Conservation (phyloP, 2,329 filamentous ascomycete genomes). For the Penicillium sp. region DNA sequence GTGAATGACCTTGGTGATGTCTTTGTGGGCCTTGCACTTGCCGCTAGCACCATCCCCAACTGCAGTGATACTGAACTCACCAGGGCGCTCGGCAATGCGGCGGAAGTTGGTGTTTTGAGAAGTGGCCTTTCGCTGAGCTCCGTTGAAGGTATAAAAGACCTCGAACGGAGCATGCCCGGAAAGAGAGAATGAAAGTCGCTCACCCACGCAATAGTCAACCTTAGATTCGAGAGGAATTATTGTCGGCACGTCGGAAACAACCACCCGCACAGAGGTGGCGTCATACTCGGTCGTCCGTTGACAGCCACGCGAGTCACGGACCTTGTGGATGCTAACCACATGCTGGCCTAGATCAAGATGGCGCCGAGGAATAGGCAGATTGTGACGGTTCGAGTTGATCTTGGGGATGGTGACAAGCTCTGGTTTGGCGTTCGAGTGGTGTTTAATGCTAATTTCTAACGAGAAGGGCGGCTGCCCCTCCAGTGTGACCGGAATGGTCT, state of each 20-base stretch:
- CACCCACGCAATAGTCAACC: slow-evolving; percentile 89
- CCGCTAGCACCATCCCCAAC: slow-evolving; percentile 80
- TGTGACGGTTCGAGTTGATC: slow-evolving; percentile 70
- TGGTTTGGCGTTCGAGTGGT: slow-evolving; percentile 74
- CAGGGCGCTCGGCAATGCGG: slow-evolving; percentile 87
- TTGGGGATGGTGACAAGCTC: slow-evolving; percentile 80
- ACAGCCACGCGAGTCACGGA: slow-evolving; percentile 84
- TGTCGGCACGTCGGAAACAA: slow-evolving; percentile 87
- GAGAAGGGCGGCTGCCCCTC: slow-evolving; percentile 84
- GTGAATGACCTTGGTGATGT: slow-evolving; percentile 81
- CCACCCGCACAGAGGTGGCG: slow-evolving; percentile 78
- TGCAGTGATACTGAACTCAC: slow-evolving; percentile 81
- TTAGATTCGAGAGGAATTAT: slow-evolving; percentile 84
- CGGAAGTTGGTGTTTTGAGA: slow-evolving; percentile 74
- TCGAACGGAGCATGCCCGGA: slow-evolving; percentile 90
- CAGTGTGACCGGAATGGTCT: slow-evolving; percentile 82
- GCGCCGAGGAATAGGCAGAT: slow-evolving; percentile 79
- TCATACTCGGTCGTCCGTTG: slow-evolving; percentile 71
- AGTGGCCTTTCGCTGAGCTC: slow-evolving; percentile 72
- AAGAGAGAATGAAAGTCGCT: slow-evolving; percentile 87
- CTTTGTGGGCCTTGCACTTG: slow-evolving; percentile 76
- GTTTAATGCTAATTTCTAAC: slow-evolving; percentile 89
- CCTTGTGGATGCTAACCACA: slow-evolving; percentile 81
- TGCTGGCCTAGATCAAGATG: slow-evolving; percentile 87
- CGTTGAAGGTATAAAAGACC: slow-evolving; percentile 86